Base-by-base conservation (phyloP, 225 moss, liverwort and hornwort genomes). In the Sphagnum contortum region DNA sequence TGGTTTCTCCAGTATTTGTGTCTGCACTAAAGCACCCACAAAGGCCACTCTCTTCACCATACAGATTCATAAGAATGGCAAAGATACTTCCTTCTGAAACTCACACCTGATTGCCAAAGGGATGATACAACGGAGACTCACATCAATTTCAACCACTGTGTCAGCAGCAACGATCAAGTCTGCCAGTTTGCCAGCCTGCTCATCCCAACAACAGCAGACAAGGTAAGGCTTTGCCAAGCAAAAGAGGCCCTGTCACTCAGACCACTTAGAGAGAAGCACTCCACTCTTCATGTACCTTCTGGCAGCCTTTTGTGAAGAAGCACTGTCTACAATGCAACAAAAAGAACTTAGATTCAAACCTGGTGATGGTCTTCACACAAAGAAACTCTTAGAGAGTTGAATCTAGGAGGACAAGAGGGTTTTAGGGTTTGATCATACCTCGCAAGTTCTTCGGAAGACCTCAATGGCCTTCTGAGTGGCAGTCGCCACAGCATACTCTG, bases 91-190 rank as follows among this genome's bases (percentile, higher is more conserved):
- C 6, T 46, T 47, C 47, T 29, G 29, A 29, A 29, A 29, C 29
- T 29, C 29, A 29, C 45, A 61, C 44, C 11, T 61, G 5, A 9
- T 10, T 2, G 7, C 9, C 13, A 44, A 44, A 49, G 10, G 64
- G 14, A 29, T 14, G 63, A 50, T 10, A 57, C 59, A 70, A 8
- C 60, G 49, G 55, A 49, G 9, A 64, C 12, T 79, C 87, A 94
- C 94, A 68, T 93, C 75, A 63, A 98, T 84, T 70, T 98, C 93
- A 57, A 98, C 98, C 13, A 98, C 93, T 2, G 98, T 98, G 65
- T 98, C 98, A 45, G 98, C 98, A 67, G 91, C 92, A 67, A 98
- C 89, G 50, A 91, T 90, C 63, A 98, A 72, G 75, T 98, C 91
- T 50, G 89, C 85, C 47, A 82, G 60, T 57, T 64, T 84, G 67